Evolutionary conservation across 2,329 filamentous ascomycete genomes (phyloP), one percentile per base, ranked within the genome.

Genomic region (Zymoseptoria brevis): DNA sequence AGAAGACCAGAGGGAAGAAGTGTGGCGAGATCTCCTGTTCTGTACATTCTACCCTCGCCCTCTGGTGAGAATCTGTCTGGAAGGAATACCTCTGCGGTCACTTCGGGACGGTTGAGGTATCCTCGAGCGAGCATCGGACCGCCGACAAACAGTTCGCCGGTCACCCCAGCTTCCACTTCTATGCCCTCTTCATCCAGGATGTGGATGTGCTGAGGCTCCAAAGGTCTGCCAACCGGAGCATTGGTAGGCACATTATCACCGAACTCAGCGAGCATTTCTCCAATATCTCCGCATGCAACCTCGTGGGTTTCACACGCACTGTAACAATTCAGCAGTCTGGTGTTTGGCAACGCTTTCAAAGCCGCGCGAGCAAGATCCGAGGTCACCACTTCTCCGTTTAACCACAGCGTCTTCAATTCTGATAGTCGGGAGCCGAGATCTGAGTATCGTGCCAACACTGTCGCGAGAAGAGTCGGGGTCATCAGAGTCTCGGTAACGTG

Each of bases 281-380:
- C 78, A 64, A 92, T 87, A 66, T 91, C 88, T 49, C 88, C 88
- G 64, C 86, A 90, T 1, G 88, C 87, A 61, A 89, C 85, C 73
- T 91, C 88, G 64, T 91, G 88, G 0, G 89, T 92, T 72, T 93
- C 89, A 68, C 88, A 90, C 16, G 88, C 88, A 68, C 87, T 90
- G 75, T 93, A 93, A 67, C 87, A 88, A 66, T 92, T 93, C 62
- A 92, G 81, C 11, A 93, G 75, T 16, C 87, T 84, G 2, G 84
- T 81, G 0, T 85, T 81, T 0, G 89, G 88, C 3, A 92, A 79
- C 2, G 86, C 85, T 57, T 83, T 82, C 56, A 87, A 77, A 2
- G 84, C 86, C 49, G 87, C 82, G 24, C 84, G 83, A 30, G 86
- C 87, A 16, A 92, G 81, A 68, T 92, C 88, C 0, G 87, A 87